Conservation (phyloP, 2,329 filamentous ascomycete species). For the Colletotrichum sansevieriae region DNA sequence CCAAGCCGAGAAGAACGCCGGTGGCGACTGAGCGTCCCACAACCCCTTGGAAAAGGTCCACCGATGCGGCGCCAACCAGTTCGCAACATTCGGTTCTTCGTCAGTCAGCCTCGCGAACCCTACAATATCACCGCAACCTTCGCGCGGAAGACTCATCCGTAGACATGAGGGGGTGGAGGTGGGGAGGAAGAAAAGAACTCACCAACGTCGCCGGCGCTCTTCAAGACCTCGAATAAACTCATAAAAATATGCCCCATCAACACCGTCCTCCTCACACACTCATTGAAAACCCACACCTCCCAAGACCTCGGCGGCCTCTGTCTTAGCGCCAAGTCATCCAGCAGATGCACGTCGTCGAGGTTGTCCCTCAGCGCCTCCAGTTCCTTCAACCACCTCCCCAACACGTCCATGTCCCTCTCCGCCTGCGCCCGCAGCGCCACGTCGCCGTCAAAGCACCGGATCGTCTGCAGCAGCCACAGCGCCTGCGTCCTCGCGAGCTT, state of each 20-base stretch:
- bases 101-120: background rate
- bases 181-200: constrained; percentile 30
- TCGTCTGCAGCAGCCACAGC: constrained; percentile 55
- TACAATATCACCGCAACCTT: background rate
- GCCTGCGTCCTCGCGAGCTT: constrained; percentile 60
- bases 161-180: constrained; percentile 5
- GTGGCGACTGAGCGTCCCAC: constrained; percentile 57
- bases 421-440: constrained; percentile 55
- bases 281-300: constrained; percentile 61
- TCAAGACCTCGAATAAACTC: constrained; percentile 52
- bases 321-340: constrained; percentile 45
- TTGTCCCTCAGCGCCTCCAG: constrained; percentile 51
- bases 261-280: constrained; percentile 56
- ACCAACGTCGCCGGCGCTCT: constrained; percentile 42
- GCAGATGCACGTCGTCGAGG: constrained; percentile 48
- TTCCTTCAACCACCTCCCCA: constrained; percentile 54
- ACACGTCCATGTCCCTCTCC: constrained; percentile 53
- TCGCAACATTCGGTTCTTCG: constrained; percentile 28
- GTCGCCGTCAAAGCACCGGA: constrained; percentile 60
- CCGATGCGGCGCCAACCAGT: constrained; percentile 44
- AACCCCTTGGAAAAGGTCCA: constrained; percentile 58
- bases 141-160: background rate
- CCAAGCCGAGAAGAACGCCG: constrained; percentile 60
- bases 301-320: constrained; percentile 55
- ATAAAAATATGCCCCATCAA: constrained; percentile 51